Percentiles rank a stretch among this genome's conserved stretches.
phyloP scores from a whole-genome alignment of 345 rosid species.

The Salix purpurea region DNA sequence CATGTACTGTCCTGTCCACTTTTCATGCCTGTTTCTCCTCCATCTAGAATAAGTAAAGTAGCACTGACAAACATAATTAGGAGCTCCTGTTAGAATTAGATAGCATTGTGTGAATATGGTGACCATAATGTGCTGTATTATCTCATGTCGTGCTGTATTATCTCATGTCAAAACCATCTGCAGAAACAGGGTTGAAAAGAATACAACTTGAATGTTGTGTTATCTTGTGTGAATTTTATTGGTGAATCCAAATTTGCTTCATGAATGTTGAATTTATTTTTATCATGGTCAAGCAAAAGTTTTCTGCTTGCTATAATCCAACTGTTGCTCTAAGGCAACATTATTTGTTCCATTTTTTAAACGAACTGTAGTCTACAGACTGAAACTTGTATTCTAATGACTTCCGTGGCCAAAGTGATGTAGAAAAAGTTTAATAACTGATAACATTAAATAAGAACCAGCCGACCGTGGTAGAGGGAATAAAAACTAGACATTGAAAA shows the following conservation, averaged over 20 bases:
- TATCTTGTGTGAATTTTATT: neutral
- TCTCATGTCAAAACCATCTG: neutral
- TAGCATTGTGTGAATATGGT: neutral
- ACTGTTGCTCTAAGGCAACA: constrained; percentile 64
- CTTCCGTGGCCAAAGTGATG: constrained; percentile 58
- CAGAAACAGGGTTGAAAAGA: neutral
- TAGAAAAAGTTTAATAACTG: neutral
- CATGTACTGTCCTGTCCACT: neutral
- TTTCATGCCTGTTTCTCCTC: neutral
- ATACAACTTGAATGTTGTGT: neutral
- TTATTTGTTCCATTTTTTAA: constrained; percentile 50
- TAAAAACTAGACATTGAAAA: no score
- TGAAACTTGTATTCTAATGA: constrained; percentile 24
- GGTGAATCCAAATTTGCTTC: neutral
- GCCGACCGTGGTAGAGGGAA: no score
- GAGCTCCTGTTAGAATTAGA: neutral
- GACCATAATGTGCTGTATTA: neutral
- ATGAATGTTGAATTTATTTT: neutral
- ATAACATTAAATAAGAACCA: neutral
- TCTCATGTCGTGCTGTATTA: no score
- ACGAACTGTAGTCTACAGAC: constrained; percentile 32
- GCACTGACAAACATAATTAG: neutral
- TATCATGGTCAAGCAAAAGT: neutral
- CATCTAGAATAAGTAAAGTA: neutral
- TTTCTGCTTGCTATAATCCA: constrained; percentile 32